Evolutionary conservation across 371 early-diverging fungal genomes (phyloP).

Genomic region (Apophysomyces variabilis): DNA sequence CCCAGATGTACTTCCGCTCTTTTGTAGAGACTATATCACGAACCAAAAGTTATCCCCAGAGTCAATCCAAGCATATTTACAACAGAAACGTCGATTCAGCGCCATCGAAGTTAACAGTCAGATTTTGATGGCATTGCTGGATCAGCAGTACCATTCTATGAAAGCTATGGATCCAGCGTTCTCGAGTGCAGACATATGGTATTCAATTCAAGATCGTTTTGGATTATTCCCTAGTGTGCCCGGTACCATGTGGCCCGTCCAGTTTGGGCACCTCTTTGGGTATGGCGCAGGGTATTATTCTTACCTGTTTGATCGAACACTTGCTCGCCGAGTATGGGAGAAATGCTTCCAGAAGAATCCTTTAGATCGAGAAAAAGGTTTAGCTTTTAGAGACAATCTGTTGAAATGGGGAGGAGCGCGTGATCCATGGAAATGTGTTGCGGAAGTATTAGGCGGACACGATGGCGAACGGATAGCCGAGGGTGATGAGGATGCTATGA

Average conservation of each 20-base stretch:
- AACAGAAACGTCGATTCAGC: slow-evolving; percentile 57
- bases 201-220: slow-evolving; percentile 55
- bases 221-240: slow-evolving; percentile 69
- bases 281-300: slow-evolving; percentile 95
- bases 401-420: slow-evolving; percentile 93
- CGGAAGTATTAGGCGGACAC: slow-evolving; percentile 60
- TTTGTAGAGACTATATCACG: slow-evolving; percentile 74
- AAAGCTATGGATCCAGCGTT: slow-evolving; percentile 39
- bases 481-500: slow-evolving; percentile 75
- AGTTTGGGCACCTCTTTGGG: slow-evolving; percentile 89
- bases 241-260: slow-evolving; percentile 87
- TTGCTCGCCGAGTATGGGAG: slow-evolving; percentile 82
- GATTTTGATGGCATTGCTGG: slow-evolving; percentile 86
- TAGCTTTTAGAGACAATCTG: slow-evolving; percentile 73
- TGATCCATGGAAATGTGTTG: slow-evolving; percentile 88
- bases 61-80: slow-evolving; percentile 54
- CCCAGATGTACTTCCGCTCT: slow-evolving; percentile 69
- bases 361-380: slow-evolving; percentile 57
- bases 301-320: slow-evolving; percentile 87
- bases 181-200: slow-evolving; percentile 57
- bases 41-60: slow-evolving; percentile 43
- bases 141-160: slow-evolving; percentile 77
- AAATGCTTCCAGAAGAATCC: slow-evolving; percentile 67
- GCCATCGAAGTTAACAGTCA: slow-evolving; percentile 87
- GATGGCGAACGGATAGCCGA: slow-evolving; percentile 63